A percentile compares a stretch with the other conserved stretches of the same genome.
phyloP scores from a whole-genome alignment of 805 yeast species.

The Maudiozyma saulgeensis region DNA sequence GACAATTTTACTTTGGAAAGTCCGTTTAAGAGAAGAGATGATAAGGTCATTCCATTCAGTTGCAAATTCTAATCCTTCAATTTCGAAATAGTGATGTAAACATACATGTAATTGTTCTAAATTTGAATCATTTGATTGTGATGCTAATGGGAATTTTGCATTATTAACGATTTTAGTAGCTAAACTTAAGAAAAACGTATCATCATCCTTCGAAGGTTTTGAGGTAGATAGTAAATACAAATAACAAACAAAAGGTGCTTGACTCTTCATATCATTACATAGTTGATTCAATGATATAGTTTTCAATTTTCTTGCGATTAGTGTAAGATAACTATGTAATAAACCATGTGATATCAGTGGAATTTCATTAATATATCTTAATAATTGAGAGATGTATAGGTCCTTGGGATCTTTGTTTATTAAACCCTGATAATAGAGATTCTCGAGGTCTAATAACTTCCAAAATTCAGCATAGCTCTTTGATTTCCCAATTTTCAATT shows the following conservation, averaged over 20 bases:
- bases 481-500: constrained; percentile 1
- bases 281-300: not conserved
- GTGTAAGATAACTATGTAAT: constrained; percentile 16
- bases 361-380: constrained; percentile 7
- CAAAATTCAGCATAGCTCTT: not conserved
- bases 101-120: constrained; percentile 27
- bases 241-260: not conserved
- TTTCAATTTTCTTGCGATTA: constrained; percentile 14
- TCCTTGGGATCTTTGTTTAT: not conserved
- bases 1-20: constrained; percentile 37
- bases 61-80: constrained; percentile 5
- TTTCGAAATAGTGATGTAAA: constrained; percentile 22
- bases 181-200: constrained; percentile 10
- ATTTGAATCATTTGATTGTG: constrained; percentile 24
- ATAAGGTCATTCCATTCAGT: constrained; percentile 19
- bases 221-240: not conserved
- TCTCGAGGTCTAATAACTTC: constrained; percentile 18
- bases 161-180: constrained; percentile 15
- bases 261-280: not conserved
- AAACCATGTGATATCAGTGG: constrained; percentile 21
- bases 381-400: constrained; percentile 8
- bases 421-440: constrained; percentile 14
- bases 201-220: constrained; percentile 2
- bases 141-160: constrained; percentile 38
- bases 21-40: constrained; percentile 31